Conservation (phyloP, 2,329 filamentous ascomycete species). For the Septoria linicola region DNA sequence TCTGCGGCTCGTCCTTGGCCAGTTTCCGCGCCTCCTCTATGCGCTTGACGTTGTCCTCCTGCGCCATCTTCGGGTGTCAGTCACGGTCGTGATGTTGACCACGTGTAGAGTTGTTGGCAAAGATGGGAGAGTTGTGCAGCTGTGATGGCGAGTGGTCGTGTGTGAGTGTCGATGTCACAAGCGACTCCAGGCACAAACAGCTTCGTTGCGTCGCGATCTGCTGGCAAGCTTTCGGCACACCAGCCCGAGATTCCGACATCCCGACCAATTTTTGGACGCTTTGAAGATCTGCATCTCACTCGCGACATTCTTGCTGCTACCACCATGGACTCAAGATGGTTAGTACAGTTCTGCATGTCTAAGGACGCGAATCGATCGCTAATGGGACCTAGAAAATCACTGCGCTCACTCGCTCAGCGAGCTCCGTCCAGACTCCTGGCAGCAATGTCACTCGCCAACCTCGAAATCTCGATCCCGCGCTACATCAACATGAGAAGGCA, state of each 20-base stretch:
- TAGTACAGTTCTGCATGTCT: constrained; percentile 2
- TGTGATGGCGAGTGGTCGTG: constrained; percentile 9
- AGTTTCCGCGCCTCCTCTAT: constrained; percentile 88
- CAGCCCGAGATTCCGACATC: constrained; percentile 2
- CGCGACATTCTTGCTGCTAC: constrained; percentile 8
- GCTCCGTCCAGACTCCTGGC: constrained; percentile 65
- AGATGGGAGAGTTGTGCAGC: background rate
- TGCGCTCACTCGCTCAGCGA: constrained; percentile 64
- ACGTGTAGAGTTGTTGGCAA: background rate
- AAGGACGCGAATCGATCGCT: background rate
- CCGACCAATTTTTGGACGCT: constrained; percentile 7
- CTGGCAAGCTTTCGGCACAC: constrained; percentile 12
- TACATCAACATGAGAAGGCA: constrained; percentile 88
- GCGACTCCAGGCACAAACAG: constrained; percentile 8
- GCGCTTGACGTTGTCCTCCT: constrained; percentile 57
- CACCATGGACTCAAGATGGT: constrained; percentile 25
- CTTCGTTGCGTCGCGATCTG: constrained; percentile 2
- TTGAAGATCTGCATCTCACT: constrained; percentile 10
- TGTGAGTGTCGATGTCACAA: constrained; percentile 2
- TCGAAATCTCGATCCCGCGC: constrained; percentile 74
- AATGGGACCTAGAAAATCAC: constrained; percentile 54
- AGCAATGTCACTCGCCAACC: constrained; percentile 64
- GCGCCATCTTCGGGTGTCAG: constrained; percentile 45
- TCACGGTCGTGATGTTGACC: background rate
- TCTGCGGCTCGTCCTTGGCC: constrained; percentile 73